A percentile compares a stretch with the other conserved stretches of the same genome.
These are phyloP conservation scores for Kitagawia praeruptora DNA, from an alignment of 129 eudicot genomes.

Conservation along the genomic window DNA sequence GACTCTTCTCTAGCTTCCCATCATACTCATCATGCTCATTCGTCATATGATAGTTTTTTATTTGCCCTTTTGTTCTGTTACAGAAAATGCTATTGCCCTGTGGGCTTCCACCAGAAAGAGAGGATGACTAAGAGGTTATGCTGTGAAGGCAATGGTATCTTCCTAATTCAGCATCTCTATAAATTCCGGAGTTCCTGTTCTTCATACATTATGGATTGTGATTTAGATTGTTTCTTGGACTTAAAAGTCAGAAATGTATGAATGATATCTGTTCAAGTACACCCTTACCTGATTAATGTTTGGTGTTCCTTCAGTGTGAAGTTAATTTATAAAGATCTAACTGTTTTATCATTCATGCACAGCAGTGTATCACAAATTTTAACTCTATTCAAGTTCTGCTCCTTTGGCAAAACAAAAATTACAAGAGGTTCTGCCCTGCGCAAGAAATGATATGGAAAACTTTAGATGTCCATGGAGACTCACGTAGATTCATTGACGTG, in stretches of 20 bases:
- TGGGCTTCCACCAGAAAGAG: constrained; percentile 98
- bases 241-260: neutral
- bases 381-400: neutral
- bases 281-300: neutral
- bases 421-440: neutral
- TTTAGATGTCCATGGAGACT: neutral
- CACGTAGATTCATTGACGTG: neutral
- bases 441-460: neutral
- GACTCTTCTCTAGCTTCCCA: neutral
- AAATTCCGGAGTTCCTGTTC: neutral
- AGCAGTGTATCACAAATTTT: neutral
- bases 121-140: constrained; percentile 47
- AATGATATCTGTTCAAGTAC: neutral
- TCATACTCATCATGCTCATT: too few species aligned
- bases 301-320: neutral
- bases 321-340: neutral
- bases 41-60: neutral
- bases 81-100: constrained; percentile 98
- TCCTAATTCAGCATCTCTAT: neutral
- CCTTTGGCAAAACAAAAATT: neutral
- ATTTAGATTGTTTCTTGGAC: neutral
- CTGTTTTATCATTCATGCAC: neutral
- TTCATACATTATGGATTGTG: neutral
- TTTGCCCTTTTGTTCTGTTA: constrained; percentile 6
- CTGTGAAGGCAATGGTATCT: neutral